Base-by-base conservation (phyloP, 2,329 filamentous ascomycete species). In the Aspergillus neoniger region DNA sequence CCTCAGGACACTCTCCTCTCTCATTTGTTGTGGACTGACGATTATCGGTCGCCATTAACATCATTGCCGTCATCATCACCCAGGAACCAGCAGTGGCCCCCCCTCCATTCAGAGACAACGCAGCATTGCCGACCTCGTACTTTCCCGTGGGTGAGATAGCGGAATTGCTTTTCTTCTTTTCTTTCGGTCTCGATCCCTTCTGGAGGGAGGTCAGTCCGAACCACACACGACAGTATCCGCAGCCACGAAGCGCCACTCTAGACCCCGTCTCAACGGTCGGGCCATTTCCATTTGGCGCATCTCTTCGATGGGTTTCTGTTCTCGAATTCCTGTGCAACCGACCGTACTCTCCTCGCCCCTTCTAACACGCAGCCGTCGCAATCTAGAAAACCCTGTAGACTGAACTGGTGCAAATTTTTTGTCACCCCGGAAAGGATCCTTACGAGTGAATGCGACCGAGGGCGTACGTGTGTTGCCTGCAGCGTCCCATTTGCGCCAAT, bases 141-240 rank as follows among this genome's bases (percentile, higher is more conserved):
- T 55, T 36, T 47, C 41, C 47, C 53, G 39, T 55, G 36, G 53
- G 39, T 55, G 15, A 43, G 53, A 32, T 36, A 19, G 39, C 43
- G 17, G 28, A 41, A 32, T 47, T 30, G 39, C 43, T 36, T 44
- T 44, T 54, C 19, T 38, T 41, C 19, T 36, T 36, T 36, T 2
- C 5, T 36, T 36, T 36, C 32, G 32, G 41, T 47, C 50, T 54
- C 49, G 30, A 48, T 28, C 28, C 39, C 49, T 23, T 30, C 9
- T 39, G 21, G 23, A 60, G 51, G 50, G 49, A 19, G 44, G 47
- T 56, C 79, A 85, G 55, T 83, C 79, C 14, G 83, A 84, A 65
- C 85, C 84, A 0, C 83, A 54, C 49, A 86, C 62, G 83, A 86
- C 62, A 72, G 85, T 1, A 82, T 82, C 49, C 54, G 54, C 56